Conservation (phyloP, 805 yeast genomes). For the Alloascoidea hylecoeti region DNA sequence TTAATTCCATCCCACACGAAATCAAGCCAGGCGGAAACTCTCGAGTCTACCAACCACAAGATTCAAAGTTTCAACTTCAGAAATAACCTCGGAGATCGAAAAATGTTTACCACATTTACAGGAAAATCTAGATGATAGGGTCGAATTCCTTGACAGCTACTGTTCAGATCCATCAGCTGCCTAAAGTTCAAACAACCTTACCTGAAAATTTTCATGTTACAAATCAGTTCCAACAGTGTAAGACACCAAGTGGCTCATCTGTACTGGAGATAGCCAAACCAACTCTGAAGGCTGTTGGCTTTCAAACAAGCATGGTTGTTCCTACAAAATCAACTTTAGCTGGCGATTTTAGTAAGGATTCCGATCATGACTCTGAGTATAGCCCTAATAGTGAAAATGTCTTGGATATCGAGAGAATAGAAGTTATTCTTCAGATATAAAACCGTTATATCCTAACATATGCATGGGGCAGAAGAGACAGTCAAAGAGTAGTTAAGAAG, state of each 20-base stretch:
- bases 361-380: constrained; percentile 1
- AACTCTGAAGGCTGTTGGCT: background rate
- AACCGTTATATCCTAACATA: too few species aligned
- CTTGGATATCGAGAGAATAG: too few species aligned
- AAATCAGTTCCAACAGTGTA: too few species aligned
- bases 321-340: constrained; percentile 2
- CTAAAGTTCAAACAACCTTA: background rate
- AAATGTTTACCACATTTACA: constrained; percentile 44
- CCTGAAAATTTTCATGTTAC: too few species aligned
- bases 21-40: constrained; percentile 87
- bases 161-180: background rate
- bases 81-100: constrained; percentile 76
- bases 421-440: too few species aligned
- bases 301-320: constrained; percentile 1
- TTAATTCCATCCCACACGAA: constrained; percentile 82
- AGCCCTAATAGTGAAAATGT: background rate
- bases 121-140: background rate
- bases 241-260: too few species aligned
- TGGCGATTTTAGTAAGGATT: background rate
- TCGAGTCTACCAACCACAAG: constrained; percentile 71
- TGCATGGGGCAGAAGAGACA: too few species aligned
- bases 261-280: background rate
- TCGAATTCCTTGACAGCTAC: background rate
- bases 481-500: too few species aligned
- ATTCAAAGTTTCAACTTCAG: constrained; percentile 83